Evolutionary conservation across 352 stramenopile genomes (phyloP), one percentile per base, ranked within the genome.

Genomic region (Ophiocytium majus): DNA sequence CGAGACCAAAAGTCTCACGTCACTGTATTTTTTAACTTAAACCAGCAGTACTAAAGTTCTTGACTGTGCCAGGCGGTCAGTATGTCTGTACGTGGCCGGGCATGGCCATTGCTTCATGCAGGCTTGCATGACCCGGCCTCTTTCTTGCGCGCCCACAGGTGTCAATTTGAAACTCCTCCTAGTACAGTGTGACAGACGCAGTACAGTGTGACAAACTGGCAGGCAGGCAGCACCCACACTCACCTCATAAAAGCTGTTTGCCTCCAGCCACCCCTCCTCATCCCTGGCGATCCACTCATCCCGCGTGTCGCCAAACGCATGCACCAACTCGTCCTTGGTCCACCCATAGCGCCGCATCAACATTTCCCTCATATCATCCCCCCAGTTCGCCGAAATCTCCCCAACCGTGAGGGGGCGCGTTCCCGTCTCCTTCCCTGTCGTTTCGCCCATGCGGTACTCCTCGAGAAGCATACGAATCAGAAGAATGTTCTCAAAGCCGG

Each of bases 201-300:
- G n/a, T n/a, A n/a, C n/a, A n/a, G n/a, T n/a, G n/a, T n/a, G n/a
- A n/a, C n/a, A n/a, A n/a, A n/a, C n/a, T n/a, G n/a, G n/a, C n/a
- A n/a, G n/a, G n/a, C n/a, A n/a, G n/a, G n/a, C n/a, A n/a, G n/a
- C n/a, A n/a, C n/a, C n/a, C n/a, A n/a, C n/a, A n/a, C n/a, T n/a
- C n/a, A n/a, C n/a, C 74, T 86, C 79, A 57, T 91, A 91, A 76
- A 91, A 91, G 31, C 57, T 78, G 79, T 91, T 89, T 9, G 86
- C 83, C 33, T 64, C 79, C 57, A 91, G 64, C 89, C 89, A 91
- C n/a, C 85, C 85, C 35, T 91, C 82, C 31, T 86, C 80, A 66
- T 91, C 85, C 0, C 57, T 63, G n/a, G 84, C 86, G 23, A 91
- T 90, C 89, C 89, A 91, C 17, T 89, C 43, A 74, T 91, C 89